These are phyloP conservation scores for Chaetomidium leptoderma DNA, from an alignment of 495 filamentous ascomycete species.

Conservation along the genomic window DNA sequence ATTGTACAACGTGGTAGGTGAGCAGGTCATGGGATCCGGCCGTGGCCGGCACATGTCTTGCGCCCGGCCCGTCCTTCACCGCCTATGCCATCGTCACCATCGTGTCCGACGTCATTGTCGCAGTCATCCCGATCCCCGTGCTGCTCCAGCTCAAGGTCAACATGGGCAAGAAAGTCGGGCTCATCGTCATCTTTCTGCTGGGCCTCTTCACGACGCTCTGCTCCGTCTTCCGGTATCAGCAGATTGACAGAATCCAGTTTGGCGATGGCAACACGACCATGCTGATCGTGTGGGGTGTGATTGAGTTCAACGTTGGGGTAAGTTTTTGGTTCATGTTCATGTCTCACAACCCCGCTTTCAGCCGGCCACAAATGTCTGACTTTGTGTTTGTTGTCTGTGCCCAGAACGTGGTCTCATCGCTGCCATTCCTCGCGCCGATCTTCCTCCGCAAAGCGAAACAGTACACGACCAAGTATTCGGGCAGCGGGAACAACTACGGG, in stretches of 20 bases:
- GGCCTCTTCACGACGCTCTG: conserved; percentile 57
- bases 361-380: not conserved
- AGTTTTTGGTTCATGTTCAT: not conserved
- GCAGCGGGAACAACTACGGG: conserved; percentile 15
- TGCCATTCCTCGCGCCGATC: conserved; percentile 46
- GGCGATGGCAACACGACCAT: conserved; percentile 54
- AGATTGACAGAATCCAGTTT: conserved; percentile 50
- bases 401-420: conserved; percentile 47
- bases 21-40: conserved; percentile 45
- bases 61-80: conserved; percentile 50
- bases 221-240: conserved; percentile 51
- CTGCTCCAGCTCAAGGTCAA: conserved; percentile 50
- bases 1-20: conserved; percentile 31
- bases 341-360: conserved; percentile 6
- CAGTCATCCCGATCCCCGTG: conserved; percentile 52
- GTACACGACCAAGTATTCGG: conserved; percentile 29
- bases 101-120: conserved; percentile 49
- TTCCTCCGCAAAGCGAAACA: conserved; percentile 37
- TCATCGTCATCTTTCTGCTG: conserved; percentile 53
- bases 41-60: conserved; percentile 45
- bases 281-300: conserved; percentile 55
- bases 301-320: conserved; percentile 55
- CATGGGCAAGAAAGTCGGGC: conserved; percentile 47
- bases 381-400: not conserved
- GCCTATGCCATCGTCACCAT: conserved; percentile 51